A percentile compares a stretch with the other conserved stretches of the same genome.
Evolutionary conservation across 148 eudicot species (phyloP).

Genomic region (Silene latifolia): DNA sequence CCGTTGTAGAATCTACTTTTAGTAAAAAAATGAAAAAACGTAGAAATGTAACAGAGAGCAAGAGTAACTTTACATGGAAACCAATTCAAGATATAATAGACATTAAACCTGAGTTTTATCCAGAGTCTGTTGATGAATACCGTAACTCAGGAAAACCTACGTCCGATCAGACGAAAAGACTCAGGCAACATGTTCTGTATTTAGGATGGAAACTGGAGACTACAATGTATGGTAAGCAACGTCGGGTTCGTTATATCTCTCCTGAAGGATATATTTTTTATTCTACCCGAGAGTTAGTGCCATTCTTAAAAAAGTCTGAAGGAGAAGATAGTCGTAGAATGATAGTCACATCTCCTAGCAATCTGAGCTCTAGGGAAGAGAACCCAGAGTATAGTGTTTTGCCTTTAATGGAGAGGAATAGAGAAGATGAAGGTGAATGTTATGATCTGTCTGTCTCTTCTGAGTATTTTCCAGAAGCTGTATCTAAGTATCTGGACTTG

Average conservation of each 20-base stretch:
- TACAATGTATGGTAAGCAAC: neutral
- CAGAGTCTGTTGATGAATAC: constrained; percentile 40
- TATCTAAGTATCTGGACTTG: constrained; percentile 33
- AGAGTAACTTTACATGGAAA: constrained; percentile 20
- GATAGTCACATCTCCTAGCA: constrained; percentile 15
- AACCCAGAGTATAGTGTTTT: constrained; percentile 3
- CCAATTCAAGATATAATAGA: constrained; percentile 32
- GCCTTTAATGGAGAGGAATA: neutral
- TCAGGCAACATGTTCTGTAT: constrained; percentile 50
- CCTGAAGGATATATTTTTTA: constrained; percentile 40
- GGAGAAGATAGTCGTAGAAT: constrained; percentile 15
- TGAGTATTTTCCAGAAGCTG: constrained; percentile 53
- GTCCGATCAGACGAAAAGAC: neutral
- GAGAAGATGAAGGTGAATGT: constrained; percentile 30
- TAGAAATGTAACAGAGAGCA: constrained; percentile 2
- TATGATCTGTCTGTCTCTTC: constrained; percentile 23
- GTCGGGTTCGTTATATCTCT: constrained; percentile 40
- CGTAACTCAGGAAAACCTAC: constrained; percentile 1
- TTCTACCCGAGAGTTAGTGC: constrained; percentile 32
- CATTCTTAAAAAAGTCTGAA: constrained; percentile 1
- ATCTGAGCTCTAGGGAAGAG: constrained; percentile 6
- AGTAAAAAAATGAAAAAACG: neutral
- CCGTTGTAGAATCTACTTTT: neutral
- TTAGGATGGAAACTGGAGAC: constrained; percentile 67
- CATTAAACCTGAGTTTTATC: constrained; percentile 46